Percentiles rank a stretch among this genome's conserved stretches.
Evolutionary conservation across 805 yeast species (phyloP).

Genomic region (Candida pseudoglaebosa): DNA sequence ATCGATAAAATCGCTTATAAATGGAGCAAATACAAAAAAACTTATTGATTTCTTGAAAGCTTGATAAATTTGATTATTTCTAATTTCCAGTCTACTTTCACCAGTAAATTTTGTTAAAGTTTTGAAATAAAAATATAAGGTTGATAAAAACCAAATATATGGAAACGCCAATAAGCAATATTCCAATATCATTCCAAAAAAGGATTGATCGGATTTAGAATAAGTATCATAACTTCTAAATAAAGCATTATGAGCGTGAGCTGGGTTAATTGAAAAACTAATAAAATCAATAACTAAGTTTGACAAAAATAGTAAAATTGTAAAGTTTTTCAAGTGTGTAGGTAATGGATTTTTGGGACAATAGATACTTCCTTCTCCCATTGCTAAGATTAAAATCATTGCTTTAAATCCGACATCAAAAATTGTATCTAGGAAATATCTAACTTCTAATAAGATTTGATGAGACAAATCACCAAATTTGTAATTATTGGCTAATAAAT

Average conservation of each 20-base stretch:
- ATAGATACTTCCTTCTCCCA: constrained; percentile 35
- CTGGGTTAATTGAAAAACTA: not conserved
- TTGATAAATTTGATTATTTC: constrained; percentile 14
- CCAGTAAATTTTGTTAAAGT: constrained; percentile 24
- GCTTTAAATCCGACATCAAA: not conserved
- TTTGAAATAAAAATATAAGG: constrained; percentile 19
- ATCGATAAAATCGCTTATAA: constrained; percentile 8
- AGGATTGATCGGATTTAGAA: constrained; percentile 1
- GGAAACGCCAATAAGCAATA: constrained; percentile 6
- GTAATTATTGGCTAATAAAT: not conserved
- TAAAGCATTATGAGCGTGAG: not conserved
- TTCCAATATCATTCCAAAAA: constrained; percentile 5
- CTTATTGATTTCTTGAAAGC: constrained; percentile 25
- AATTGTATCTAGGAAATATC: not conserved
- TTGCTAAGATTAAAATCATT: constrained; percentile 22
- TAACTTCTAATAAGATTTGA: not conserved
- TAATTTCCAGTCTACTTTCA: constrained; percentile 5
- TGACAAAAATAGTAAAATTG: constrained; percentile 6
- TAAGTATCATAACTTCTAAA: not conserved
- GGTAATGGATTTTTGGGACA: constrained; percentile 14
- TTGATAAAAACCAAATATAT: constrained; percentile 12
- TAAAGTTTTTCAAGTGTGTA: constrained; percentile 16
- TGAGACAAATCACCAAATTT: not conserved
- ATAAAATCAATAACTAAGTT: not conserved
- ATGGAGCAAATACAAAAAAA: constrained; percentile 24